Percentiles rank a stretch among this genome's conserved stretches.
These are phyloP conservation scores for Pythium folliculosum DNA, from an alignment of 352 stramenopile species.

Conservation along the genomic window DNA sequence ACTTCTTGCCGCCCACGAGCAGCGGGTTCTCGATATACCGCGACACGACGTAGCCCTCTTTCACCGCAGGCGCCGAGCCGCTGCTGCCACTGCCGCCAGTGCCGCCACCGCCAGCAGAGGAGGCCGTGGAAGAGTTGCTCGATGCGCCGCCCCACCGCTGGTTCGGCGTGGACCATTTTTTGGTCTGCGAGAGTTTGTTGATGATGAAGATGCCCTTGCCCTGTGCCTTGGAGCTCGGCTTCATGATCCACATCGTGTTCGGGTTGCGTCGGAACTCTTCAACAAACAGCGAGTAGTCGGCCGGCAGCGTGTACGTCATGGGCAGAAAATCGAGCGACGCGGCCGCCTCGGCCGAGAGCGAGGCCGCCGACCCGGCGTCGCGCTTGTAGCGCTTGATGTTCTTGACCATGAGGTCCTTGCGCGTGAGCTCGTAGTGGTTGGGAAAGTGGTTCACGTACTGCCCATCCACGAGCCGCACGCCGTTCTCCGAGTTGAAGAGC, in stretches of 20 bases:
- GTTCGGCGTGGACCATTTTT: slow-evolving; percentile 83
- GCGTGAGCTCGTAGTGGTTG: slow-evolving; percentile 92
- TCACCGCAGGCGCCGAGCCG: slow-evolving; percentile 44
- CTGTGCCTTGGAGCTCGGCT: slow-evolving; percentile 88
- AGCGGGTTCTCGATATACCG: slow-evolving; percentile 91
- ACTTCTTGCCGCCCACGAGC: slow-evolving; percentile 93
- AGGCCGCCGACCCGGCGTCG: slow-evolving; percentile 35
- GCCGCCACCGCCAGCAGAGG: not conserved
- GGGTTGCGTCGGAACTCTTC: slow-evolving; percentile 88
- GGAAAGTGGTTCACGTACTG: slow-evolving; percentile 88
- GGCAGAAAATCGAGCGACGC: slow-evolving; percentile 81
- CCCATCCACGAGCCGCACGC: slow-evolving; percentile 54
- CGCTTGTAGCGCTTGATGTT: slow-evolving; percentile 93
- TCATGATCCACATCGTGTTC: slow-evolving; percentile 95
- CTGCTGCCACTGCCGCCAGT: slow-evolving; percentile 18
- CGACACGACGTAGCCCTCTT: slow-evolving; percentile 88
- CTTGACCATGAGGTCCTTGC: slow-evolving; percentile 94
- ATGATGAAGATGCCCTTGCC: slow-evolving; percentile 94
- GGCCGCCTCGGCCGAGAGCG: not conserved
- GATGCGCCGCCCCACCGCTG: slow-evolving; percentile 44
- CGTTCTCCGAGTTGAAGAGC: slow-evolving; percentile 89
- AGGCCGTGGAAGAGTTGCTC: not conserved
- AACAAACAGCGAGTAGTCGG: slow-evolving; percentile 93
- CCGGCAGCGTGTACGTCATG: slow-evolving; percentile 91
- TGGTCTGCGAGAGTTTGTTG: slow-evolving; percentile 92